phyloP scores from a whole-genome alignment of 2,329 filamentous ascomycete genomes.

The Talaromyces sp. region DNA sequence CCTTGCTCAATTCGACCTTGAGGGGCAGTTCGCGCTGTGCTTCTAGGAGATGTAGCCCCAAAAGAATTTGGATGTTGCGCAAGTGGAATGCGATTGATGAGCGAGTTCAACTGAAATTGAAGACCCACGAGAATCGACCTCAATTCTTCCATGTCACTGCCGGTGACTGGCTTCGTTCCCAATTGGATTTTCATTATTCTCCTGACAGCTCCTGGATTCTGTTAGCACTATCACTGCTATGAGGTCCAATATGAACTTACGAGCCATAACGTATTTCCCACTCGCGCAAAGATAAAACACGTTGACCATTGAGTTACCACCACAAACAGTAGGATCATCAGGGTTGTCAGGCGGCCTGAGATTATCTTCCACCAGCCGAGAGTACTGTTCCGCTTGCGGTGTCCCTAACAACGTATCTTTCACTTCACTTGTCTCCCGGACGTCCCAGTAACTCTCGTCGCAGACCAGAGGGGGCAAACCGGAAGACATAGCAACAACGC shows the following conservation, averaged over 20 bases:
- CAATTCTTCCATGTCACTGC: slow-evolving; percentile 45
- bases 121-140: slow-evolving; percentile 41
- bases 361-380: slow-evolving; percentile 31
- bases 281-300: slow-evolving; percentile 43
- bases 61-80: slow-evolving; percentile 20
- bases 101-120: slow-evolving; percentile 41
- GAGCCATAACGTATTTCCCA: slow-evolving; percentile 46
- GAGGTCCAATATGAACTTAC: slow-evolving; percentile 27
- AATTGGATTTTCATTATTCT: slow-evolving; percentile 45
- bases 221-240: not conserved
- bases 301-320: slow-evolving; percentile 41
- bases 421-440: slow-evolving; percentile 45
- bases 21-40: slow-evolving; percentile 28
- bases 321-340: slow-evolving; percentile 42
- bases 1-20: slow-evolving; percentile 28
- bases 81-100: slow-evolving; percentile 44
- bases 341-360: slow-evolving; percentile 38
- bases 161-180: slow-evolving; percentile 43
- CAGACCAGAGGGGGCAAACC: slow-evolving; percentile 47
- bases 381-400: slow-evolving; percentile 36
- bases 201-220: slow-evolving; percentile 37
- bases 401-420: slow-evolving; percentile 45
- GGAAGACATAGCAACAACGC: slow-evolving; percentile 50
- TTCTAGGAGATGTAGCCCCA: slow-evolving; percentile 21
- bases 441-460: slow-evolving; percentile 50